Evolutionary conservation across 352 stramenopile genomes (phyloP).

Genomic region (Pythium dissotocum): DNA sequence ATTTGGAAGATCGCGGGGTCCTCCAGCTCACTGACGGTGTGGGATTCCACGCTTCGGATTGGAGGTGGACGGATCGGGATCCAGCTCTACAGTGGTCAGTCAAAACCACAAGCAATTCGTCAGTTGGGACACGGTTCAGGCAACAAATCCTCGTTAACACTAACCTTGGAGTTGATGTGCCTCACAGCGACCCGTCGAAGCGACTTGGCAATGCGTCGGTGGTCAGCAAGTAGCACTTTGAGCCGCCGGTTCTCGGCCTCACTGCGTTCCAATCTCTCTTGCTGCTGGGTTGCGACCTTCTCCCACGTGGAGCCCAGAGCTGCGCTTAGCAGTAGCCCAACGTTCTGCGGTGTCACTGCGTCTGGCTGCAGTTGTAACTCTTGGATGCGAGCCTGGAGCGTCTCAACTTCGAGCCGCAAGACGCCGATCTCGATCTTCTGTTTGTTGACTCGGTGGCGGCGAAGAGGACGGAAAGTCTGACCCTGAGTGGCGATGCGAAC

Average conservation of each 20-base stretch:
- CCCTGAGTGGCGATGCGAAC: background rate
- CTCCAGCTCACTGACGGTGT: background rate
- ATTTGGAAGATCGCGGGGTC: background rate
- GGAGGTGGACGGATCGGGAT: background rate
- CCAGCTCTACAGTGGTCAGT: background rate
- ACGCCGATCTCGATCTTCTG: slow-evolving; percentile 14
- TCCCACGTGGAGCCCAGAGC: background rate
- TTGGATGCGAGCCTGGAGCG: background rate
- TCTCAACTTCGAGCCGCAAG: slow-evolving; percentile 5
- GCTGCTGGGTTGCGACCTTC: background rate
- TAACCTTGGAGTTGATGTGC: background rate
- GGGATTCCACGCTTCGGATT: background rate
- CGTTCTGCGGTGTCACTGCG: background rate
- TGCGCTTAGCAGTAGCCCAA: background rate
- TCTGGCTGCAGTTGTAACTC: background rate
- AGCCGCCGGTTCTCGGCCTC: background rate
- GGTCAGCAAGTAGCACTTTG: background rate
- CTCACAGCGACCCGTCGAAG: background rate
- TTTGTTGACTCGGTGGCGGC: slow-evolving; percentile 5
- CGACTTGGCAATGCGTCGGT: background rate
- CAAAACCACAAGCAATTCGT: too few relatives aligned
- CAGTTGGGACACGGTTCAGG: too few relatives aligned
- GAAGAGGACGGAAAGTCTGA: background rate
- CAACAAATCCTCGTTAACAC: background rate
- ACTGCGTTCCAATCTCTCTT: background rate